phyloP scores from a whole-genome alignment of 78 protist genomes.

The Trichosphaerium sp. region DNA sequence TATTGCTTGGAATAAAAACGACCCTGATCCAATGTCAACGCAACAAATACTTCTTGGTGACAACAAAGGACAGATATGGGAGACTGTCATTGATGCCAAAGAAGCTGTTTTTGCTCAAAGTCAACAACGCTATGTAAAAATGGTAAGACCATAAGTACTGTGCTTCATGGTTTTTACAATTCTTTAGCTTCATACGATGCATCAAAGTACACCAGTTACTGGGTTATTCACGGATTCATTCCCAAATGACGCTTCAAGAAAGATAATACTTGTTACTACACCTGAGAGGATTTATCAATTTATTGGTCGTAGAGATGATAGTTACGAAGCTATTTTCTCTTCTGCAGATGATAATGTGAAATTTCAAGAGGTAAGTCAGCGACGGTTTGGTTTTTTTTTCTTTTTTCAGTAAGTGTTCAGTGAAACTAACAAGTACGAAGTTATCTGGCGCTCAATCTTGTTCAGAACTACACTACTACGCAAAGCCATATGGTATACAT shows the following conservation, averaged over 20 bases:
- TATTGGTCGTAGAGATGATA: conserved; percentile 1
- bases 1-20: conserved; percentile 50
- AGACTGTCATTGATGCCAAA: conserved; percentile 22
- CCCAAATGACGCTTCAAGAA: conserved; percentile 2
- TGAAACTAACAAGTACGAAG: too few relatives aligned
- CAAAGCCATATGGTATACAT: conserved; percentile 18
- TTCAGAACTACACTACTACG: conserved; percentile 32
- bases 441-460: conserved; percentile 19
- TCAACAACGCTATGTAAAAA: too few relatives aligned
- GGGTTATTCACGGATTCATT: conserved; percentile 45
- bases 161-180: not conserved
- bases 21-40: not conserved
- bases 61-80: conserved; percentile 43
- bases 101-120: conserved; percentile 29
- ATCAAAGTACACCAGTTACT: conserved; percentile 13
- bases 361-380: too few relatives aligned
- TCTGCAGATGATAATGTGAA: too few relatives aligned
- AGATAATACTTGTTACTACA: conserved; percentile 56
- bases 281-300: conserved; percentile 37
- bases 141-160: not conserved
- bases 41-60: conserved; percentile 51
- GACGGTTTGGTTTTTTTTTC: too few relatives aligned
- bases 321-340: not conserved
- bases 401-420: too few relatives aligned
- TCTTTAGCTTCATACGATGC: not conserved